Conservation (phyloP, 306 rosid species). For the Acacia acuminata region DNA sequence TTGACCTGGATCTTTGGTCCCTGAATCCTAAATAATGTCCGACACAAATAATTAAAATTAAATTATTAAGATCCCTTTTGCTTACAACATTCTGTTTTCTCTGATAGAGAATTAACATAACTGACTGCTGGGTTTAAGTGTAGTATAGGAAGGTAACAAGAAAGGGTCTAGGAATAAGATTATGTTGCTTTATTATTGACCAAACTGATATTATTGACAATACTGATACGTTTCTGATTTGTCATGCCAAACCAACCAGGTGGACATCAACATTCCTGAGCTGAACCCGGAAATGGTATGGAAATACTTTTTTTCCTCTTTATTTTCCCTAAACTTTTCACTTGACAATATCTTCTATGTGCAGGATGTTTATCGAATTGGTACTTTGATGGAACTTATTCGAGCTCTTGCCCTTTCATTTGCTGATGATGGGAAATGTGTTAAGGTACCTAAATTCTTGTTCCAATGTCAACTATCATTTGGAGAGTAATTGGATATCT, state of each 20-base stretch:
- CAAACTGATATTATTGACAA: conserved; percentile 11
- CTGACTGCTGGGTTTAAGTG: conserved; percentile 20
- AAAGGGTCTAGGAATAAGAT: neutral
- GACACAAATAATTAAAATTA: neutral
- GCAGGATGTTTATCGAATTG: conserved; percentile 98
- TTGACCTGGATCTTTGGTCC: conserved; percentile 14
- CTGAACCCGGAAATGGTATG: conserved; percentile 94
- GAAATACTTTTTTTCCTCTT: conserved; percentile 4
- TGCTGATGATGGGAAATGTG: conserved; percentile 91
- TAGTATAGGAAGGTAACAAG: conserved; percentile 16
- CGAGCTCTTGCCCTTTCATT: conserved; percentile 87
- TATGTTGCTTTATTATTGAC: neutral
- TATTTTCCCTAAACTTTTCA: conserved; percentile 15
- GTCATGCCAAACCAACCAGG: conserved; percentile 56
- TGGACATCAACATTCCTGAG: conserved; percentile 93
- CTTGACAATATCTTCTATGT: conserved; percentile 46
- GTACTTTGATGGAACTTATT: conserved; percentile 89
- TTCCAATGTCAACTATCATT: conserved; percentile 17
- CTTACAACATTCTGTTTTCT: conserved; percentile 16
- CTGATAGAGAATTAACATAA: conserved; percentile 12
- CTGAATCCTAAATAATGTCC: conserved; percentile 1
- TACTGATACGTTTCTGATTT: conserved; percentile 36
- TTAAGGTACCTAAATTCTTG: conserved; percentile 62
- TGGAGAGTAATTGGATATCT: conserved; percentile 21
- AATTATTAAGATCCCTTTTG: conserved; percentile 19